A percentile compares a stretch with the other conserved stretches of the same genome.
Evolutionary conservation across 768 basidiomycete species (phyloP).

Genomic region (Gyrodon lividus): DNA sequence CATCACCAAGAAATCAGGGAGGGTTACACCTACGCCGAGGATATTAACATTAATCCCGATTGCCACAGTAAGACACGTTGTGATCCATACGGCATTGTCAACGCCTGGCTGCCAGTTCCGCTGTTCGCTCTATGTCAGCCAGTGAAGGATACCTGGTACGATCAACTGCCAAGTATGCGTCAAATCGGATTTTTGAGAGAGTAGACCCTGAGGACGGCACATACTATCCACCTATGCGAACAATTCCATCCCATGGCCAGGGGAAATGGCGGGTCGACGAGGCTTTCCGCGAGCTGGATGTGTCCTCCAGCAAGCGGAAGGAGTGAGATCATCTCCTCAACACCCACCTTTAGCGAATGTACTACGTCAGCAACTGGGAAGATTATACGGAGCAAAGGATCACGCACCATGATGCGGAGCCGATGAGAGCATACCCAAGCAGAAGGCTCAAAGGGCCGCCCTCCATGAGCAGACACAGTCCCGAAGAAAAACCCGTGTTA

Average conservation of each 20-base stretch:
- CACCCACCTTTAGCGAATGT: constrained; percentile 15
- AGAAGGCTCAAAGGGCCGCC: constrained; percentile 42
- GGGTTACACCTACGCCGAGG: constrained; percentile 31
- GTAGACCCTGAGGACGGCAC: constrained; percentile 21
- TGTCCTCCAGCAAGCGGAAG: constrained; percentile 41
- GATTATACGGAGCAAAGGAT: neutral
- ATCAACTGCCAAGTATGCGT: neutral
- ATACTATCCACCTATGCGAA: constrained; percentile 32
- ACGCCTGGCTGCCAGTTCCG: constrained; percentile 38
- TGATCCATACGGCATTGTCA: constrained; percentile 47
- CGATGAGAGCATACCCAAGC: constrained; percentile 34
- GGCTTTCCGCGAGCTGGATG: constrained; percentile 40
- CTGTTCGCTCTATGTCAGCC: constrained; percentile 7
- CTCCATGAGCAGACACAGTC: constrained; percentile 21
- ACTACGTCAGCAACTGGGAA: neutral
- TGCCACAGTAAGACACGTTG: constrained; percentile 46
- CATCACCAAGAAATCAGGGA: too few species aligned
- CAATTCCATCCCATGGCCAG: constrained; percentile 38
- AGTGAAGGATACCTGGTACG: neutral
- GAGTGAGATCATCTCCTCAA: constrained; percentile 41
- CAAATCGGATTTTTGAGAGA: neutral
- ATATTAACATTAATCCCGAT: constrained; percentile 41
- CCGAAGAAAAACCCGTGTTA: constrained; percentile 31
- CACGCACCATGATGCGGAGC: constrained; percentile 29
- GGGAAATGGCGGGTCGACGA: constrained; percentile 39